phyloP scores from a whole-genome alignment of 192 early-diverging fungal species.

The Coemansia sp. region DNA sequence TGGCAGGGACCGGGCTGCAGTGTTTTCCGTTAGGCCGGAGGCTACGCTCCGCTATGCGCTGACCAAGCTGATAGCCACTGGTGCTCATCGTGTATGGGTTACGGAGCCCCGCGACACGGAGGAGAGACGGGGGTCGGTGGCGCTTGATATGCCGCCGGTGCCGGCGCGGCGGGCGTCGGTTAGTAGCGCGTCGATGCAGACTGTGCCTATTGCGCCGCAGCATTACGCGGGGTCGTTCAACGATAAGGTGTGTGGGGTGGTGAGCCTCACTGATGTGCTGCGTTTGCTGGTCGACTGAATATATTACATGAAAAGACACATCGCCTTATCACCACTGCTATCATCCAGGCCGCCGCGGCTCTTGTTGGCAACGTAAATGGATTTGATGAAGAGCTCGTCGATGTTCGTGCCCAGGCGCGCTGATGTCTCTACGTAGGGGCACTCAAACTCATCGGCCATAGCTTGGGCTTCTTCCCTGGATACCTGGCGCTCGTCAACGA shows the following conservation, averaged over 20 bases:
- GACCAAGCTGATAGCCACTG: slow-evolving; percentile 76
- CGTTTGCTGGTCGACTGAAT: slow-evolving; percentile 54
- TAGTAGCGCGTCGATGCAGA: slow-evolving; percentile 36
- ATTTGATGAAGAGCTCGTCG: too few relatives aligned
- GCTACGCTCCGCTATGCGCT: slow-evolving; percentile 70
- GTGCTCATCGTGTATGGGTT: slow-evolving; percentile 81
- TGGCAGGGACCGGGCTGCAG: slow-evolving; percentile 62
- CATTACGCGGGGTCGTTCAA: slow-evolving; percentile 35
- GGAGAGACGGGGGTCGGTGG: background rate
- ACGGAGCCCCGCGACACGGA: slow-evolving; percentile 15
- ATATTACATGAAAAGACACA: slow-evolving; percentile 41
- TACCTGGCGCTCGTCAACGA: too few relatives aligned
- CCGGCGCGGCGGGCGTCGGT: slow-evolving; percentile 32
- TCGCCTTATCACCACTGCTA: slow-evolving; percentile 20
- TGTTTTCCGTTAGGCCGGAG: slow-evolving; percentile 72
- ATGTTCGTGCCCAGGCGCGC: too few relatives aligned
- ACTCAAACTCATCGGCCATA: too few relatives aligned
- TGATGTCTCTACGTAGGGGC: too few relatives aligned
- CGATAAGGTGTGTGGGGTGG: slow-evolving; percentile 58
- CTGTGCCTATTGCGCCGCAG: slow-evolving; percentile 27
- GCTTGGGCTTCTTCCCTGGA: too few relatives aligned
- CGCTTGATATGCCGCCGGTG: background rate
- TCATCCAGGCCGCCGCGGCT: slow-evolving; percentile 12
- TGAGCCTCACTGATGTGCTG: slow-evolving; percentile 79
- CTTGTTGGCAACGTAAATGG: too few relatives aligned